Base-by-base conservation (phyloP, 148 eudicot species). In the Fagopyrum homotropicum region DNA sequence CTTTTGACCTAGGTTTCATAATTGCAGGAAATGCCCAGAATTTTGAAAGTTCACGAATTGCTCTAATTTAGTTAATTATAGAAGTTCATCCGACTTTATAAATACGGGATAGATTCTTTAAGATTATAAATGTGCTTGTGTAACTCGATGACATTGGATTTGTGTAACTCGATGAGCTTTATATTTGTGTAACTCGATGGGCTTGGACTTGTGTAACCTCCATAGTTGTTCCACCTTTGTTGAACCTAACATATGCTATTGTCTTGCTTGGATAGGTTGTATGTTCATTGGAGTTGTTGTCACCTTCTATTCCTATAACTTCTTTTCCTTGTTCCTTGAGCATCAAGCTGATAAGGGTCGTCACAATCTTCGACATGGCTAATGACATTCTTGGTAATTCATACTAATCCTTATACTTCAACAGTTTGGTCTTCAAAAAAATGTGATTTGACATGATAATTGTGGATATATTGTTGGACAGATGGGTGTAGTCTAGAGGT, bases 321-420 rank as follows among this genome's bases (percentile, higher is more conserved):
- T 94, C 74, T 4, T 91, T 0, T 94, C 98, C 1, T 40, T 88
- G 61, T 97, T 94, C 4, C 86, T 94, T 0, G 98, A 94, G 60
- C 96, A 89, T 79, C 75, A 94, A 30, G 96, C 91, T 30, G 79
- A 83, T 16, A 10, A 76, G 73, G 98, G 93, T 40, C 87, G 73
- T 47, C 90, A 97, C 14, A 90, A 86, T 35, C 98, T 94, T 51
- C 85, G 98, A 91, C 83, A 88, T 94, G 98, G 96, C 98, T 73
- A 54, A 84, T 78, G 82, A 90, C 69, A 91, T 91, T 22, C 80
- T 93, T 82, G 98, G 98, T 91, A 87, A 29, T 57, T 57, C 64
- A 17, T 7, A 49, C 52, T 9, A 35, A 1, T 35, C 40, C 40
- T 35, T 12, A 49, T 8, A 49, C 52, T 49, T 49, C 52, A 6